Base-by-base conservation (phyloP, 192 early-diverging fungal species). In the Ambispora gerdemannii region DNA sequence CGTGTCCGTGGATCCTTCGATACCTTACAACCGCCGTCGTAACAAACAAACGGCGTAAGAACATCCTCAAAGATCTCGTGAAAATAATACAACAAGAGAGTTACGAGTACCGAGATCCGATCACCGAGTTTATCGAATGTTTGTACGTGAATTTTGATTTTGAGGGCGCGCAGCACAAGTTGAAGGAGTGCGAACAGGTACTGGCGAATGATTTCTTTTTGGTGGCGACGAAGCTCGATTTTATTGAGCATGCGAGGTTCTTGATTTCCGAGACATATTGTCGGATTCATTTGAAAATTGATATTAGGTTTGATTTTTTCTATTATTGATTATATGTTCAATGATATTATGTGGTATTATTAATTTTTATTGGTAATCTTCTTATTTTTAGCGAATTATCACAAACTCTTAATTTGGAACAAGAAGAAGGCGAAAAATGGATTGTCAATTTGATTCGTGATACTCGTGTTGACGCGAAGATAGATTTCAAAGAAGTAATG, bases 211-310 rank as follows among this genome's bases (percentile, higher is more conserved):
- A 98, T 75, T 97, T 93, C 76, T 98, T 98, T 84, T 80, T 97
- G 73, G 89, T 89, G 6, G 78, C 89, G 10, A 89, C 90, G n/a
- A 84, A 89, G 66, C 90, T 91, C 56, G 95, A 98, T 74, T 98
- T 96, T 78, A 88, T 95, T 60, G 94, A 97, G 81, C 94, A 92
- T 77, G 96, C 92, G 1, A 84, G 94, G 60, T 86, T 91, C 75
- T 93, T 95, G 75, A 92, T 97, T 56, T 95, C 94, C 71, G 96
- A 98, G 79, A 95, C 92, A 10, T 98, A 98, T 82, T 96, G 94
- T 84, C 87, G 94, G 56, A 95, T 98, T 70, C 93, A 98, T 83
- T 92, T 94, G 82, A 90, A 92, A 82, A 95, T 98, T 70, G 91
- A 96, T 80, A 90, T 97, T 75, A 83, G 78, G 50, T 83, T 27